Base-by-base conservation (phyloP, 2,329 filamentous ascomycete genomes). In the Ascochyta koolunga region DNA sequence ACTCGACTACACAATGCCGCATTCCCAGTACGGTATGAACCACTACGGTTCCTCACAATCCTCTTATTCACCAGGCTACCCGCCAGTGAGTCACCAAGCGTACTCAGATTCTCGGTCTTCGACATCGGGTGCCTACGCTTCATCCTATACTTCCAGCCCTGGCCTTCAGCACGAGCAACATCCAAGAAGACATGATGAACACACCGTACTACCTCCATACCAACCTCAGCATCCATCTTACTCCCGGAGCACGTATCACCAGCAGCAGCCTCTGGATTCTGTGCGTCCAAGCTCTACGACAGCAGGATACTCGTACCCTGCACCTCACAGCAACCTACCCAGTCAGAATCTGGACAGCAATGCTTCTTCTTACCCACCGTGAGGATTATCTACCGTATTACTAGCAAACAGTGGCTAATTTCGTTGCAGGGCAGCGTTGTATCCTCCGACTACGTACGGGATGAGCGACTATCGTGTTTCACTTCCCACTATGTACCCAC, bases 1-100 rank as follows among this genome's bases (percentile, higher is more conserved):
- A 54, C 64, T 76, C 62, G 73, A 68, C 47, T 75, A 69, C 56
- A 73, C 75, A 68, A 74, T 75, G 73, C 63, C 72, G 57, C 69
- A 74, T 62, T 66, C 72, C 54, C 75, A 74, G 53, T 75, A 76
- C 62, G 68, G 67, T 56, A 66, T 73, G 61, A 68, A 70, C 53
- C 66, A 75, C 33, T 75, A 72, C 53, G 68, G 68, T 35, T 70
- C 70, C 38, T 56, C 68, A 35, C 62, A 66, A 36, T 55, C 65
- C 18, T 63, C 72, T 11, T 69, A 73, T 44, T 65, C 70, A n/a
- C 59, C 67, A 61, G 63, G 63, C 46, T 74, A 74, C 41, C 64
- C 69, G 16, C 59, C 69, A 15, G 64, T 61, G 39, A 69, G 59
- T 37, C 63, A 67, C 25, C 67, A 69, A 38, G 55, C 63, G 13